Evolutionary conservation across 1,284 basidiomycete species (phyloP).

Genomic region (Melanopsichium pennsylvanicum): DNA sequence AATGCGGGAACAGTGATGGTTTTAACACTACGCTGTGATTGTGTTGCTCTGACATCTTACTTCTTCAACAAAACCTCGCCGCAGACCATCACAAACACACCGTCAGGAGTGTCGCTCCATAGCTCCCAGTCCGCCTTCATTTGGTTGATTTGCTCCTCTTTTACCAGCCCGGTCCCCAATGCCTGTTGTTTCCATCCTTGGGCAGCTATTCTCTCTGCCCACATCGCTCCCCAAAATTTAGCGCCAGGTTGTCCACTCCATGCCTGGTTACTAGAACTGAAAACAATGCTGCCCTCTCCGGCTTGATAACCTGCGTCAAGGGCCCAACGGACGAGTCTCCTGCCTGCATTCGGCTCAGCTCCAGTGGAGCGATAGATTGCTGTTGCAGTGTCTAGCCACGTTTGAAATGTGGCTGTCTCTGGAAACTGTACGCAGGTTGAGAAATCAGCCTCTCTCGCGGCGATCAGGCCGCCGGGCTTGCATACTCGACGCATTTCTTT

Average conservation of each 20-base stretch:
- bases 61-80: slow-evolving; percentile 36
- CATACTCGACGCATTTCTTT: slow-evolving; percentile 39
- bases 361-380: slow-evolving; percentile 25
- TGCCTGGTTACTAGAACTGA: slow-evolving; percentile 27
- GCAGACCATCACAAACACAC: slow-evolving; percentile 25
- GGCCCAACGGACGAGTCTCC: slow-evolving; percentile 30
- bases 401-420: slow-evolving; percentile 1
- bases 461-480: slow-evolving; percentile 28
- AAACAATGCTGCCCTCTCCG: slow-evolving; percentile 11
- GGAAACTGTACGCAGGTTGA: slow-evolving; percentile 14
- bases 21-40: no score
- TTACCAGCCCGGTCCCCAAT: slow-evolving; percentile 11
- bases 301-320: slow-evolving; percentile 21
- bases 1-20: no score
- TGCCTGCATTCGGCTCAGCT: slow-evolving; percentile 30
- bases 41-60: not conserved
- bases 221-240: slow-evolving; percentile 38
- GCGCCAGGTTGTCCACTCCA: slow-evolving; percentile 23
- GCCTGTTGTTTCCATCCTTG: slow-evolving; percentile 31
- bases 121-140: slow-evolving; percentile 16
- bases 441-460: slow-evolving; percentile 27
- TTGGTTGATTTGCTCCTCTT: slow-evolving; percentile 6
- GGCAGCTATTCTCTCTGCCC: slow-evolving; percentile 14
- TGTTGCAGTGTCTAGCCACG: slow-evolving; percentile 9
- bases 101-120: slow-evolving; percentile 20